These are phyloP conservation scores for Picea engelmannii DNA, from an alignment of 83 land plant species.

Conservation along the genomic window DNA sequence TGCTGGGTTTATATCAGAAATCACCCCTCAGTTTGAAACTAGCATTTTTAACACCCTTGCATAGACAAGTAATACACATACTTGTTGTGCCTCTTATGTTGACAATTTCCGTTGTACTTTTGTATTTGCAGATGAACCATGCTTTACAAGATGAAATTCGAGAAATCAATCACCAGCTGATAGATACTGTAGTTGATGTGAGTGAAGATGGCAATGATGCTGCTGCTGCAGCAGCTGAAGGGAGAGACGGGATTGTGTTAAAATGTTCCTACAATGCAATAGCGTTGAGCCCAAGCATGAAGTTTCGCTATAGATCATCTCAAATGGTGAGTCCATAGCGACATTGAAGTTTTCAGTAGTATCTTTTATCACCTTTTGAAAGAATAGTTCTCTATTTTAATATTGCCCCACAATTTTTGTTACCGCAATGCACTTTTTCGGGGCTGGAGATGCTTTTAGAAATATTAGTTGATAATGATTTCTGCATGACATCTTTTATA, in stretches of 20 bases:
- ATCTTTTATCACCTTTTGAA: background rate
- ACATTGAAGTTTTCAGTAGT: background rate
- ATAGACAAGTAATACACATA: no score
- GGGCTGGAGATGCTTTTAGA: background rate
- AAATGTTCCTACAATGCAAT: constrained; percentile 79
- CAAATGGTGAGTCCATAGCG: constrained; percentile 43
- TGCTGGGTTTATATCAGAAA: no score
- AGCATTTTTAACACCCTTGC: no score
- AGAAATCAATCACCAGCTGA: constrained; percentile 66
- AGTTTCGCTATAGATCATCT: constrained; percentile 52
- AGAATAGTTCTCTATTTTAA: background rate
- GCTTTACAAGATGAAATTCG: constrained; percentile 75
- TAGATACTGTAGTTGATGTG: constrained; percentile 78
- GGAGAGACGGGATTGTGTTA: constrained; percentile 71
- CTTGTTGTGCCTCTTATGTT: no score
- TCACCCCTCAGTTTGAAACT: no score
- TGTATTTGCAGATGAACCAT: constrained; percentile 45
- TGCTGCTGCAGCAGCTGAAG: constrained; percentile 50
- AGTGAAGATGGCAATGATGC: constrained; percentile 60
- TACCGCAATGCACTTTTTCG: background rate
- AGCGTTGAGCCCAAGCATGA: constrained; percentile 72
- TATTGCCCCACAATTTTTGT: background rate
- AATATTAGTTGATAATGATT: background rate
- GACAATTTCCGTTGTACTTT: no score
- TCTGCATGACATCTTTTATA: background rate